phyloP scores from a whole-genome alignment of 129 eudicot species.

The Flaveria robusta region DNA sequence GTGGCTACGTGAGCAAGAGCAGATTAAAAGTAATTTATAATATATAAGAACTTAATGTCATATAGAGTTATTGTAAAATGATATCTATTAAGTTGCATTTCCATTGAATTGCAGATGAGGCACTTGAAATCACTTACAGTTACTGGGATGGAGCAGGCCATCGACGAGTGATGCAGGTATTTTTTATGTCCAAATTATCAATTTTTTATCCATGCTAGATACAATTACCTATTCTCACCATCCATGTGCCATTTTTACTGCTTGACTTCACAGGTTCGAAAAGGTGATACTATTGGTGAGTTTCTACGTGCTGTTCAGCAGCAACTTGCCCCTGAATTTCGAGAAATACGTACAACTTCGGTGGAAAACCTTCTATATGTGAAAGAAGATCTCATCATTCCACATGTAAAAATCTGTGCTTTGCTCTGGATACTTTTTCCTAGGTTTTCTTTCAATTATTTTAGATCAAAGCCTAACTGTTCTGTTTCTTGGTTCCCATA shows the following conservation, averaged over 20 bases:
- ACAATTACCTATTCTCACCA: background rate
- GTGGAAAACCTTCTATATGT: constrained; percentile 93
- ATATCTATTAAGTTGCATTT: constrained; percentile 2
- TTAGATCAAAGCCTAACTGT: background rate
- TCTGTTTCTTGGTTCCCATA: background rate
- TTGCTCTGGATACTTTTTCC: background rate
- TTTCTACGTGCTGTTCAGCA: constrained; percentile 97
- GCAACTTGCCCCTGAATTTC: constrained; percentile 98
- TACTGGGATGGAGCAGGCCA: constrained; percentile 99
- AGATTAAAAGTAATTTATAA: constrained; percentile 63
- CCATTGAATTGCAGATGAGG: constrained; percentile 65
- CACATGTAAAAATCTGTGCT: constrained; percentile 59
- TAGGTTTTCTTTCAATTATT: background rate
- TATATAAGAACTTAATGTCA: background rate
- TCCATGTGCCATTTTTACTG: background rate
- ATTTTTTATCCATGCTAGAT: background rate
- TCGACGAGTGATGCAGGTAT: constrained; percentile 85
- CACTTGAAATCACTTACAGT: constrained; percentile 96
- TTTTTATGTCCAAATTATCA: background rate
- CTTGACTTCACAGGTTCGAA: constrained; percentile 61
- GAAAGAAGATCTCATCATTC: constrained; percentile 96
- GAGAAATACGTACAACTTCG: constrained; percentile 96
- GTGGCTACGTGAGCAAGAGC: constrained; percentile 86
- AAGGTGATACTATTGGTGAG: constrained; percentile 90
- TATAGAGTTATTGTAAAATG: background rate